Base-by-base conservation (phyloP, 139 green algal genomes). In the Chlorella vulgaris region DNA sequence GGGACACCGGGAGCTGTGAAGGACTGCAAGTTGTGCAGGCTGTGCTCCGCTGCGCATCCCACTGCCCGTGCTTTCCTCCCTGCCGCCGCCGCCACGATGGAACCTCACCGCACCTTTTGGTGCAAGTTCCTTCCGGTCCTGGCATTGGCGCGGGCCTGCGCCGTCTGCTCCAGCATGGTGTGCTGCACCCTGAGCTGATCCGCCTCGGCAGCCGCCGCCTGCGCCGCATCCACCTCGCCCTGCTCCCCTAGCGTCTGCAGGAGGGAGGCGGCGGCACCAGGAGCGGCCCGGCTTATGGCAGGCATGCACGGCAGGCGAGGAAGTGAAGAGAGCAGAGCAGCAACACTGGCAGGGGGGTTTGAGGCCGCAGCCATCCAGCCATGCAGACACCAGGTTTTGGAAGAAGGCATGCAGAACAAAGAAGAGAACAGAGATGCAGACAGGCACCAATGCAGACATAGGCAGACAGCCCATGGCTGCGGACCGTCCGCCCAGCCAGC, bases 161-260 rank as follows among this genome's bases (percentile, higher is more conserved):
- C 76, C 55, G 82, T 58, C 29, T 61, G 68, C 75, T 89, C 83
- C 31, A 91, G 73, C 31, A n/a, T 26, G 6, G 55, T 42, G 39
- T 42, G 70, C 66, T 70, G 47, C 39, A 73, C 83, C 71, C 81
- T 87, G 36, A 90, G 77, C 29, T 26, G 22, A 40, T 89, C 86
- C 3, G 86, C 86, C 43, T 89, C 51, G 2, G 62, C 26, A 2
- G 63, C 69, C 8, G 65, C 63, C n/a, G 77, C 81, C 68, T 90
- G 82, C 21, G 86, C 76, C 26, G 51, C 86, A 74, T 92, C 88
- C 24, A 92, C 76, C 55, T 92, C 83, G 36, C 88, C 88, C 63
- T 91, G 66, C 78, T 92, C 88, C 24, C 86, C 88, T 76, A 88
- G 65, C 36, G 26, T 51, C 61, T 86, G 71, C 24, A n/a, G 18